Conservation (phyloP, 2,329 filamentous ascomycete genomes). For the Fusarium agapanthi region DNA sequence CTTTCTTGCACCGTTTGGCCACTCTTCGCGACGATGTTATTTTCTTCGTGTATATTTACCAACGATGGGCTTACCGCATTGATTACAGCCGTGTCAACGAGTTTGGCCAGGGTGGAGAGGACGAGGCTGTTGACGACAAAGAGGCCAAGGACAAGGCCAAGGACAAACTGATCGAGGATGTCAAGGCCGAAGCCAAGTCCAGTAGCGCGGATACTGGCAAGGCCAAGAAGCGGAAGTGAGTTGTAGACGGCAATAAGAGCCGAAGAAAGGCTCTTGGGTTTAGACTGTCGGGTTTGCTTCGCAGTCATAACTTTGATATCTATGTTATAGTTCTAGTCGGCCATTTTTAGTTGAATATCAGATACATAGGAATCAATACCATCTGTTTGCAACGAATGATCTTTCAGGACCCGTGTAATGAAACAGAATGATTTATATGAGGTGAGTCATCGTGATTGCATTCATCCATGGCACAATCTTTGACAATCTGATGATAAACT, state of each 20-base stretch:
- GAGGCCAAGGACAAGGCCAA: constrained; percentile 52
- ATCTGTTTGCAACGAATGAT: not conserved
- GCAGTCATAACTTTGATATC: not conserved
- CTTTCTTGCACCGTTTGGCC: constrained; percentile 87
- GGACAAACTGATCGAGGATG: constrained; percentile 50
- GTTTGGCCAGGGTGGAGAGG: constrained; percentile 98
- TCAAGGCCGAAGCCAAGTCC: constrained; percentile 53
- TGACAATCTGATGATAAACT: not conserved
- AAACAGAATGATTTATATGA: not conserved
- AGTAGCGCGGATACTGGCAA: constrained; percentile 60
- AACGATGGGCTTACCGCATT: constrained; percentile 89
- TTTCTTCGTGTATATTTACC: constrained; percentile 98
- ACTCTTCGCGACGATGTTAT: constrained; percentile 96
- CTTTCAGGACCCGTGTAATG: not conserved
- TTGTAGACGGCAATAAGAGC: not conserved
- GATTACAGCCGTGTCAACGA: constrained; percentile 96
- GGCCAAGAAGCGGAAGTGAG: constrained; percentile 54
- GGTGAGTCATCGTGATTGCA: not conserved
- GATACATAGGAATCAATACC: not conserved
- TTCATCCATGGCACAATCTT: not conserved
- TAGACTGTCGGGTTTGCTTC: not conserved
- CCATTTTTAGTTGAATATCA: not conserved
- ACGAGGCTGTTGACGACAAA: constrained; percentile 80
- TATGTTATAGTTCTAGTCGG: not conserved
- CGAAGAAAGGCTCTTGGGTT: not conserved